These are phyloP conservation scores for Russula griseocarnosa DNA, from an alignment of 768 basidiomycete genomes.

Conservation along the genomic window DNA sequence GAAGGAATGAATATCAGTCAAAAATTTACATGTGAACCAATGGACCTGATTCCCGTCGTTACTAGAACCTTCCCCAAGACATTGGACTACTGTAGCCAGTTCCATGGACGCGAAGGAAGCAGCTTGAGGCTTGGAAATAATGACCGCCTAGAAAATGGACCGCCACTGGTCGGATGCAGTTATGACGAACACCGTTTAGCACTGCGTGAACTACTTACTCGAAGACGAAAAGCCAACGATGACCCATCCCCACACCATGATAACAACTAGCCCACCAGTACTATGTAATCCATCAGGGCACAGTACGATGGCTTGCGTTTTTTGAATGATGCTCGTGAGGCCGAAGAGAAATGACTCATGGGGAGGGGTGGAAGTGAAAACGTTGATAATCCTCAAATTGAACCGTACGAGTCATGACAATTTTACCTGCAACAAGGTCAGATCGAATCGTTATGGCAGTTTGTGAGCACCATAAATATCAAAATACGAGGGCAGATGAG, in stretches of 20 bases:
- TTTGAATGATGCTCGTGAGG: constrained; percentile 43
- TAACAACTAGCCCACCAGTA: constrained; percentile 70
- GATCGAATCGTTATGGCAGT: constrained; percentile 47
- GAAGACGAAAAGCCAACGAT: too few species aligned
- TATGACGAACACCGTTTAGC: too few species aligned
- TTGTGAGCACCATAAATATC: neutral
- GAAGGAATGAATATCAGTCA: neutral
- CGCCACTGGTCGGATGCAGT: too few species aligned
- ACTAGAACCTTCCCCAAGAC: constrained; percentile 72
- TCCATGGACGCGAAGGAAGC: constrained; percentile 66
- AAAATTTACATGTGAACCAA: neutral
- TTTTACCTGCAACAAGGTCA: constrained; percentile 55
- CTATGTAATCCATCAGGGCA: constrained; percentile 45
- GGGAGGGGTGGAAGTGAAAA: constrained; percentile 68
- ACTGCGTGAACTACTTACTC: too few species aligned
- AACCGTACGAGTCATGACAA: constrained; percentile 33
- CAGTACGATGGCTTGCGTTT: neutral
- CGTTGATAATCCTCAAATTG: constrained; percentile 58
- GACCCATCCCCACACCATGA: too few species aligned
- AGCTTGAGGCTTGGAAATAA: too few species aligned
- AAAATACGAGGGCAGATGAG: too few species aligned
- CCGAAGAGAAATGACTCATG: constrained; percentile 69
- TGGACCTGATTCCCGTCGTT: constrained; percentile 65
- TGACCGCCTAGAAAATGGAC: too few species aligned
- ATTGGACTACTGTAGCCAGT: constrained; percentile 77